phyloP scores from a whole-genome alignment of 2,329 filamentous ascomycete species.

The Botrytis tulipae region DNA sequence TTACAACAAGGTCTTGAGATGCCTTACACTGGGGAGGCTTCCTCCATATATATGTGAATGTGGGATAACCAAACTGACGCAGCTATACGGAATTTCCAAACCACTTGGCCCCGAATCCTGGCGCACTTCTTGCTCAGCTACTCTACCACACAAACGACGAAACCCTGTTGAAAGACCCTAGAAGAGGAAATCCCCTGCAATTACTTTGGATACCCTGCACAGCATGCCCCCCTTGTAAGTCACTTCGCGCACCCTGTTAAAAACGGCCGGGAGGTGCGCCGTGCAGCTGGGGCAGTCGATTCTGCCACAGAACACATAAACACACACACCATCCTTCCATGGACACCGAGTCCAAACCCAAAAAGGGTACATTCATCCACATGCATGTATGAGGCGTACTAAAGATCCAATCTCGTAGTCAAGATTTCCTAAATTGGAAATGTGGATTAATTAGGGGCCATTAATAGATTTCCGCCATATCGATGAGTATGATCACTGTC shows the following conservation, averaged over 20 bases:
- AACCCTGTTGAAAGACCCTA: constrained; percentile 20
- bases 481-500: constrained; percentile 6
- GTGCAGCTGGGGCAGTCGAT: constrained; percentile 20
- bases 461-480: constrained; percentile 31
- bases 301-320: constrained; percentile 17
- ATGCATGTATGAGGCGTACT: constrained; percentile 18
- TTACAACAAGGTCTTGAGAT: constrained; percentile 27
- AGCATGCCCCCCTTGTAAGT: constrained; percentile 20
- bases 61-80: constrained; percentile 29
- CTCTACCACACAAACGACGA: constrained; percentile 25
- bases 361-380: constrained; percentile 16
- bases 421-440: constrained; percentile 18
- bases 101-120: constrained; percentile 29
- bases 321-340: background rate
- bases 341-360: constrained; percentile 19
- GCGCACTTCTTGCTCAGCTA: constrained; percentile 29
- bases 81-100: constrained; percentile 31
- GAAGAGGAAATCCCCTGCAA: constrained; percentile 8
- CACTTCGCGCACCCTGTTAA: constrained; percentile 19
- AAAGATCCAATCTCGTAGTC: constrained; percentile 21
- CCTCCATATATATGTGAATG: constrained; percentile 36
- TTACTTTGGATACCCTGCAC: constrained; percentile 18
- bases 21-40: constrained; percentile 30
- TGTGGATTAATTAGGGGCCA: constrained; percentile 32
- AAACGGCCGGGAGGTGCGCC: constrained; percentile 23